Conservation (phyloP, 2,329 filamentous ascomycete genomes). For the Ophiostoma sp. region DNA sequence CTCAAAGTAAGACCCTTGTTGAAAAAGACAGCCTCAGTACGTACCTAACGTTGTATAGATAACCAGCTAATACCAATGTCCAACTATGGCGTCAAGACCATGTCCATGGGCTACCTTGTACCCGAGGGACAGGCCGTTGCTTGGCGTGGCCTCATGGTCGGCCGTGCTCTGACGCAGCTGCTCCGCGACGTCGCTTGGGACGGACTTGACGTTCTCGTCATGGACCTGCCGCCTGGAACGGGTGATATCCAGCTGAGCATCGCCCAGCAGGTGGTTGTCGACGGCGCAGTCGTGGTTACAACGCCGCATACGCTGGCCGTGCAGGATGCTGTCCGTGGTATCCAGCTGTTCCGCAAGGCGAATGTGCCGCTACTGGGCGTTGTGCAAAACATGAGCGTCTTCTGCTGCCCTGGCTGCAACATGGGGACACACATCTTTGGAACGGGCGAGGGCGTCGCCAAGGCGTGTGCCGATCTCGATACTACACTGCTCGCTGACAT, state of each 20-base stretch:
- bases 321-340: constrained; percentile 84
- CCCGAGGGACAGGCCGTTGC: constrained; percentile 75
- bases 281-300: constrained; percentile 81
- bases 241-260: constrained; percentile 97
- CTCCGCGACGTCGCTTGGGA: constrained; percentile 95
- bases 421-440: constrained; percentile 73
- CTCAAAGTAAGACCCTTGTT: constrained; percentile 52
- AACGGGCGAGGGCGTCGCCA: constrained; percentile 56
- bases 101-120: constrained; percentile 97
- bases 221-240: constrained; percentile 90
- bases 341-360: constrained; percentile 88
- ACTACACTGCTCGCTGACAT: constrained; percentile 84
- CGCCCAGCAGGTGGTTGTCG: constrained; percentile 84
- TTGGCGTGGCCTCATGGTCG: constrained; percentile 95
- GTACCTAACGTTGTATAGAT: constrained; percentile 35
- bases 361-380: constrained; percentile 76
- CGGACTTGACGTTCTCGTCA: constrained; percentile 75
- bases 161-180: constrained; percentile 93
- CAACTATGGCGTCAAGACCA: constrained; percentile 93
- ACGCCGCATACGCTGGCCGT: constrained; percentile 91
- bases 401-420: constrained; percentile 72
- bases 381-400: constrained; percentile 87
- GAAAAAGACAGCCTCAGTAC: neutral
- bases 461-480: constrained; percentile 64
- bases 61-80: constrained; percentile 81